A percentile compares a stretch with the other conserved stretches of the same genome.
Conservation (phyloP, 2,329 filamentous ascomycete species). For the Fusarium transvaalense region DNA sequence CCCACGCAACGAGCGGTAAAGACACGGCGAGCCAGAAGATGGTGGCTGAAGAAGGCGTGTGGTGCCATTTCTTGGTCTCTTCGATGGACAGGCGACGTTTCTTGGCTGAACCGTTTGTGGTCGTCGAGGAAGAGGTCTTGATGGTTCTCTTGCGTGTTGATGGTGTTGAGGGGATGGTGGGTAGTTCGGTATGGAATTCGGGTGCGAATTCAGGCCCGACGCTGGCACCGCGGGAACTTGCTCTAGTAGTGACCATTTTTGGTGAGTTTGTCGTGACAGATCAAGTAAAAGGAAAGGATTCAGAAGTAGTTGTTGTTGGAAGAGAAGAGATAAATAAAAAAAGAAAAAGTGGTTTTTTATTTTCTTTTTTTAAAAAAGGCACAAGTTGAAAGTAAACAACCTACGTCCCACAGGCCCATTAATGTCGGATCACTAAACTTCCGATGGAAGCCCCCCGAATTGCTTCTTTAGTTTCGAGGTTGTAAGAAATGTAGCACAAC, state of each 20-base stretch:
- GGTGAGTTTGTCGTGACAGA: neutral
- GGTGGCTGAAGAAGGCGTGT: constrained; percentile 60
- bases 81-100: constrained; percentile 26
- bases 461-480: neutral
- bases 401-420: neutral
- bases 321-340: too few relatives aligned
- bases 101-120: constrained; percentile 22
- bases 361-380: neutral
- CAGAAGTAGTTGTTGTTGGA: neutral
- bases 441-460: neutral
- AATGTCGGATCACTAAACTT: constrained; percentile 20
- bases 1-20: constrained; percentile 84
- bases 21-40: constrained; percentile 81
- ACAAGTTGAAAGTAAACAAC: constrained; percentile 1
- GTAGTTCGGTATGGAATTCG: constrained; percentile 17
- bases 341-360: neutral
- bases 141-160: constrained; percentile 36
- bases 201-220: constrained; percentile 40
- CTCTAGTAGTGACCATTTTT: constrained; percentile 56
- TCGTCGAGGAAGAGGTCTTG: constrained; percentile 7
- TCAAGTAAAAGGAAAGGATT: neutral
- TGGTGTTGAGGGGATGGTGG: constrained; percentile 24
- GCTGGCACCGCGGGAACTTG: constrained; percentile 52
- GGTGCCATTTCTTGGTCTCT: constrained; percentile 52
- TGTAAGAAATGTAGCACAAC: too few relatives aligned